Percentiles rank a stretch among this genome's conserved stretches.
Evolutionary conservation across 495 filamentous ascomycete species (phyloP).

Genomic region (Penicillium goetzii): DNA sequence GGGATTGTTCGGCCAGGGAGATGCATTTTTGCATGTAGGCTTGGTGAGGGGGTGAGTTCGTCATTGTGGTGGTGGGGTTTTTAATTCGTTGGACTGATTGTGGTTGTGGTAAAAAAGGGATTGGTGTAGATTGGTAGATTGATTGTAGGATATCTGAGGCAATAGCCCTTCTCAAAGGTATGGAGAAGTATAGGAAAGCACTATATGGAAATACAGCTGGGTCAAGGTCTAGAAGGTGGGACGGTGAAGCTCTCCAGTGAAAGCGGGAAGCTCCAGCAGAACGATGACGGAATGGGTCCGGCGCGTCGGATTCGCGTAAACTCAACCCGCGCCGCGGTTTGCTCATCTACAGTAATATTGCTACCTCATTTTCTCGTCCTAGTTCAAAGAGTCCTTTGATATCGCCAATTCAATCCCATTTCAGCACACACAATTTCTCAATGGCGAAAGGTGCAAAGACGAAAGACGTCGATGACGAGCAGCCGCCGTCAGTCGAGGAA

Average conservation of each 20-base stretch:
- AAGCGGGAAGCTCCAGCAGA: conserved; percentile 30
- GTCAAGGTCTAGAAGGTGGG: conserved; percentile 5
- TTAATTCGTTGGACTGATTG: not conserved
- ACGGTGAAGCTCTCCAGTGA: conserved; percentile 9
- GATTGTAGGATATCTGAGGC: not conserved
- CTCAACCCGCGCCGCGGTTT: conserved; percentile 9
- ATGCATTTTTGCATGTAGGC: conserved; percentile 75
- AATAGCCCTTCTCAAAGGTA: not conserved
- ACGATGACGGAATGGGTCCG: conserved; percentile 29
- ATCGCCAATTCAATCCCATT: not conserved
- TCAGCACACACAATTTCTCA: not conserved
- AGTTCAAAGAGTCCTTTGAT: not conserved
- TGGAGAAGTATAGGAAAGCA: not conserved
- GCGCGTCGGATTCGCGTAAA: conserved; percentile 34
- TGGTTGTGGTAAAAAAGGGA: not conserved
- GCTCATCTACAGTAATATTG: not conserved
- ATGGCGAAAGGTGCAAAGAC: conserved; percentile 30
- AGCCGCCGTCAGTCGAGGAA: conserved; percentile 56
- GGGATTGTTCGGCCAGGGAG: conserved; percentile 71
- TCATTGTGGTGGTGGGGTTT: conserved; percentile 12
- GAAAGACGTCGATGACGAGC: conserved; percentile 24
- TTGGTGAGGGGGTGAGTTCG: conserved; percentile 52
- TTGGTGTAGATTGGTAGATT: not conserved
- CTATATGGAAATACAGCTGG: not conserved
- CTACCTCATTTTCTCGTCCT: not conserved